Evolutionary conservation across 139 green algal genomes (phyloP).

Genomic region (Bryopsis sp.): DNA sequence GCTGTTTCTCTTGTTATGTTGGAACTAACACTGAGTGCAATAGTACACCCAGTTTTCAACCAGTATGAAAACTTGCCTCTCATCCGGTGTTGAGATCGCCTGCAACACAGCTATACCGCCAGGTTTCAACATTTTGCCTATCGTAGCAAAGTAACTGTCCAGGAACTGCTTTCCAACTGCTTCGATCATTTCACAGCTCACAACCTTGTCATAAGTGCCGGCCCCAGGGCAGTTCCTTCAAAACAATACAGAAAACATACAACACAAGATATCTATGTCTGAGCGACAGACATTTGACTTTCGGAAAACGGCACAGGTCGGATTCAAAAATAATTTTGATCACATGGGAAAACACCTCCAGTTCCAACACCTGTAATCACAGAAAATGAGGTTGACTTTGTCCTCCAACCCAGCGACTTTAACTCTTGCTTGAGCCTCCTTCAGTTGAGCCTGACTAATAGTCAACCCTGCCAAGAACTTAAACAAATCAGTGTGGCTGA

Average conservation of each 20-base stretch:
- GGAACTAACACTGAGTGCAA: too few relatives aligned
- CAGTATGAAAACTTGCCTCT: constrained; percentile 29
- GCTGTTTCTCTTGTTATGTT: too few relatives aligned
- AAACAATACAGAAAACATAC: constrained; percentile 20
- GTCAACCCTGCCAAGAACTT: too few relatives aligned
- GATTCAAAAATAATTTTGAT: too few relatives aligned
- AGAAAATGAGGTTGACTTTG: constrained; percentile 73
- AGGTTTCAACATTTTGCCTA: constrained; percentile 61
- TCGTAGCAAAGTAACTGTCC: constrained; percentile 61
- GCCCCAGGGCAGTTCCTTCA: constrained; percentile 24
- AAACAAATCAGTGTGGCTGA: too few relatives aligned
- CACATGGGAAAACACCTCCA: too few relatives aligned
- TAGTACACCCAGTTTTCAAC: too few relatives aligned
- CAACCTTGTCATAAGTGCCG: constrained; percentile 67
- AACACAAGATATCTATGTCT: constrained; percentile 10
- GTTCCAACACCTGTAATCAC: constrained; percentile 83
- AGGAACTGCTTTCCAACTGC: constrained; percentile 93
- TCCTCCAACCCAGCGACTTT: constrained; percentile 69
- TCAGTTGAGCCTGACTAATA: constrained; percentile 85
- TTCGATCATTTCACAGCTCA: constrained; percentile 97
- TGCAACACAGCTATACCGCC: constrained; percentile 70
- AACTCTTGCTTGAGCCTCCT: constrained; percentile 65
- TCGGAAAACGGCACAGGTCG: too few relatives aligned
- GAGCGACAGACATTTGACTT: too few relatives aligned
- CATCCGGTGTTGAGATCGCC: constrained; percentile 66